Evolutionary conservation across 441 rosid species (phyloP), one percentile per base, ranked within the genome.

Genomic region (Jatropha multifida): DNA sequence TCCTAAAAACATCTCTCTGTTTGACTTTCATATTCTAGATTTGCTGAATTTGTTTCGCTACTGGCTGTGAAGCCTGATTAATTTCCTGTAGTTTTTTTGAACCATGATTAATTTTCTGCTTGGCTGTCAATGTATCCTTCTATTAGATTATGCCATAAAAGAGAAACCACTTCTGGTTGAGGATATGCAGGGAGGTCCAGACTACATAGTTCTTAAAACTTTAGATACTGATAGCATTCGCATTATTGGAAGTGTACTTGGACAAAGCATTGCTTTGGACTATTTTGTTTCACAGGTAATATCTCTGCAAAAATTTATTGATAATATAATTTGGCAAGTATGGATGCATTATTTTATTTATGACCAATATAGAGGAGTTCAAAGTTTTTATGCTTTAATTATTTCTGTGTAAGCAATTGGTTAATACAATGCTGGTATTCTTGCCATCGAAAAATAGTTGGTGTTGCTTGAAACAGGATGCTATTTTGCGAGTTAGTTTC

Each of bases 221-320:
- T 79, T 93, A 79, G 99, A 93, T 82, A 92, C 89, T 56, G 93
- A 95, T 78, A 91, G 96, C 67, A 83, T 95, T 61, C 94, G 97
- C 69, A 85, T 91, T 26, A 91, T 95, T 76, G 98, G 96, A 81
- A 93, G 96, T 75, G 93, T 95, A 76, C 97, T 95, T 46, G 99
- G 97, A 41, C 98, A 91, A 81, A 95, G 99, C 74, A 95, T 93
- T 83, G 98, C 97, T 4, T 73, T 91, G 85, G 99, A 95, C 77
- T 88, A 93, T 79, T 95, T 90, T 87, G 98, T 94, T 77, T 94
- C 97, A 67, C 97, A 92, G 94, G 98, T 90, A 84, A 81, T 46
- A 18, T 76, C 3, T 41, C 65, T 26, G 68, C 48, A 5, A 23
- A 38, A 54, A 32, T 59, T 49, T 15, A 37, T 48, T 37, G 13